Base-by-base conservation (phyloP, 345 rosid species). In the Viola odorata region DNA sequence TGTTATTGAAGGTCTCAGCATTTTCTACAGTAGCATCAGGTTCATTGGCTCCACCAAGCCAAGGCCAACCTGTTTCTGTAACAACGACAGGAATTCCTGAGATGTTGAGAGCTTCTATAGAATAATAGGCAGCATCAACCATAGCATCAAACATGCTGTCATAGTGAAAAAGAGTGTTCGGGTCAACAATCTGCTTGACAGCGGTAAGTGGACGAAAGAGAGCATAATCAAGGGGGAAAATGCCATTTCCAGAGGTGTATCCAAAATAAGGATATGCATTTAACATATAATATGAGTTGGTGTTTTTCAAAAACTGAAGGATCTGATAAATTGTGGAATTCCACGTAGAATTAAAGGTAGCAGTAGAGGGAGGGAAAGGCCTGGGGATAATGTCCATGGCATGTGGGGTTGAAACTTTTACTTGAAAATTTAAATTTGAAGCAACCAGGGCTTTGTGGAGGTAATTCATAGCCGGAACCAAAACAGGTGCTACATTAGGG, bases 61-160 rank as follows among this genome's bases (percentile, higher is more conserved):
- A 88, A 69, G 99, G 99, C 99, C 99, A 95, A 41, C 99, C 99
- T 1, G 96, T 82, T 73, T 95, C 99, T 3, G 97, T 82, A 51
- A 95, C 91, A 58, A 83, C 81, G 60, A 95, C 74, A 0, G 91
- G 88, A 50, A 95, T 82, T 55, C 80, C 86, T 0, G 96, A 79
- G 70, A 86, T 81, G 53, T 85, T 84, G 58, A 80, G 32, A 52
- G 85, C 88, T 37, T 78, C 82, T 55, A 95, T 88, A 32, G 99
- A 83, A 76, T 90, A 95, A 76, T 88, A 95, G 45, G 98, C 70
- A 57, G 99, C 99, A 71, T 95, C 99, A 57, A 95, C 94, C 97
- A 95, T 85, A 0, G 99, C 92, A 62, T 91, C 99, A 73, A 91
- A 88, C 99, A 95, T 91, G 75, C 99, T 95, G 73, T 78, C 73